These are phyloP conservation scores for Boletus rubroflammeus DNA, from an alignment of 768 basidiomycete species.

Conservation along the genomic window DNA sequence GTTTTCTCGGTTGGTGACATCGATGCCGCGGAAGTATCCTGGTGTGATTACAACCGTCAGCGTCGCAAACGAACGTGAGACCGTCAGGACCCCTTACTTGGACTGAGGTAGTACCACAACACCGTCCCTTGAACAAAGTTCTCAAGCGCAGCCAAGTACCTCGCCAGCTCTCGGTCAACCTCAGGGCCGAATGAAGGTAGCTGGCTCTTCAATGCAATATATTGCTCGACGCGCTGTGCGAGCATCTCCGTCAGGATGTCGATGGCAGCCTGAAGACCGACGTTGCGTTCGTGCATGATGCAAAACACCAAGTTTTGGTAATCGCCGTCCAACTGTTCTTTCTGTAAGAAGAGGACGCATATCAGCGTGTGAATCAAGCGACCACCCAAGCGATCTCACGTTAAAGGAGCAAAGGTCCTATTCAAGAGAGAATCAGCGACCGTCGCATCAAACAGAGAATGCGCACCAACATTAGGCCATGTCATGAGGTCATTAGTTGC, in stretches of 20 bases:
- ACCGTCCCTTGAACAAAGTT: constrained; percentile 39
- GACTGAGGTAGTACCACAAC: constrained; percentile 39
- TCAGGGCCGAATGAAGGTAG: constrained; percentile 36
- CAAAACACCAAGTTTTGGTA: constrained; percentile 41
- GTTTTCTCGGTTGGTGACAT: constrained; percentile 29
- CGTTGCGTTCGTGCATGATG: constrained; percentile 34
- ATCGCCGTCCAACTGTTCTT: constrained; percentile 39
- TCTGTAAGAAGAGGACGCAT: constrained; percentile 20
- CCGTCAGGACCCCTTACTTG: constrained; percentile 25
- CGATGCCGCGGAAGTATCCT: constrained; percentile 35
- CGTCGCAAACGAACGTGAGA: neutral
- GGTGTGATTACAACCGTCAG: constrained; percentile 9
- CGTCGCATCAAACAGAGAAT: neutral
- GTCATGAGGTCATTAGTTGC: constrained; percentile 41
- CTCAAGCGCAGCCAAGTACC: constrained; percentile 35
- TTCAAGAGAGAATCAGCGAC: constrained; percentile 13
- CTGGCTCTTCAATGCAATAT: constrained; percentile 29
- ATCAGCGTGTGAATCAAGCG: constrained; percentile 11
- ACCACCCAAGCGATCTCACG: constrained; percentile 15
- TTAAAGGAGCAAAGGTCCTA: constrained; percentile 31
- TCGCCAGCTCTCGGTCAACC: constrained; percentile 32
- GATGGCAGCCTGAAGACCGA: constrained; percentile 34
- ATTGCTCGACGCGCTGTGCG: constrained; percentile 33
- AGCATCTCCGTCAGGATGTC: constrained; percentile 38
- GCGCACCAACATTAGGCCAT: constrained; percentile 37